phyloP scores from a whole-genome alignment of 768 basidiomycete species.

The Trametes cinnabarina region DNA sequence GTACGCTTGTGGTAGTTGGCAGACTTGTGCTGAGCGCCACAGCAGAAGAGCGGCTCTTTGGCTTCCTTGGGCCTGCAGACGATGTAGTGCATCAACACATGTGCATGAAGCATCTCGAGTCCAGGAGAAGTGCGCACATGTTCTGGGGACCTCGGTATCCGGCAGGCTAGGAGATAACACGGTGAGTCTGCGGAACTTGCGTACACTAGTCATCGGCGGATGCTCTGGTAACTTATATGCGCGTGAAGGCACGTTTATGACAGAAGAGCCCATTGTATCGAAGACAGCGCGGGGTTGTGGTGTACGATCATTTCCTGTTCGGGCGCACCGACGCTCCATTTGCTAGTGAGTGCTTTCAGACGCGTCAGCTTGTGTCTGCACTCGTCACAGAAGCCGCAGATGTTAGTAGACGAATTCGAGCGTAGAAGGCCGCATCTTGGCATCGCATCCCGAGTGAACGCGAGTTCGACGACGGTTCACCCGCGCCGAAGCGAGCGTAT shows the following conservation, averaged over 20 bases:
- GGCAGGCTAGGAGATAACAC: not conserved
- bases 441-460: too few relatives aligned
- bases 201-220: not conserved
- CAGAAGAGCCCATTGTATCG: not conserved
- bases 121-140: not conserved
- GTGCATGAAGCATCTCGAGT: not conserved
- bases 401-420: too few relatives aligned
- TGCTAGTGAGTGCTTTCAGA: not conserved
- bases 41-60: conserved; percentile 9
- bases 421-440: too few relatives aligned
- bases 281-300: not conserved
- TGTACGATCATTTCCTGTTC: conserved; percentile 2
- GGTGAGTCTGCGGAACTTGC: not conserved
- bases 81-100: not conserved
- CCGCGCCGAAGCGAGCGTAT: too few relatives aligned
- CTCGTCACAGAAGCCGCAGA: not conserved
- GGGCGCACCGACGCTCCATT: not conserved
- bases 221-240: too few relatives aligned
- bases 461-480: too few relatives aligned
- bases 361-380: not conserved
- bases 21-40: conserved; percentile 7
- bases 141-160: not conserved
- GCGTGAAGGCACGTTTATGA: not conserved
- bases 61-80: conserved; percentile 6
- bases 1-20: conserved; percentile 8